Conservation (phyloP, 208 protist species). For the Crithidia brevicula region DNA sequence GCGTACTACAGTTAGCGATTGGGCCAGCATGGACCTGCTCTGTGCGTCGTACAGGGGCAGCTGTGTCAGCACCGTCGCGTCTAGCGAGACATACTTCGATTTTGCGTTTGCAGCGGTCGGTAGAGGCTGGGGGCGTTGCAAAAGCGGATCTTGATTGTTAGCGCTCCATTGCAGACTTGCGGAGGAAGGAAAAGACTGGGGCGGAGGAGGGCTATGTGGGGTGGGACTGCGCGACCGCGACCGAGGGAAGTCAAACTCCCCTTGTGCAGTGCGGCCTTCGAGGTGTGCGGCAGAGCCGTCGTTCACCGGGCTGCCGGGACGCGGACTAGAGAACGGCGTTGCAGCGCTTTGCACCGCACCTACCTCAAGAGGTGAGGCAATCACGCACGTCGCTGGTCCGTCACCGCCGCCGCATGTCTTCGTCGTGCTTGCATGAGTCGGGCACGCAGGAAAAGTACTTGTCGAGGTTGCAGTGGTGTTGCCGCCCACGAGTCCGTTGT, state of each 20-base stretch:
- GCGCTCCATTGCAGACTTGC: neutral
- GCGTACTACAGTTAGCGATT: slow-evolving; percentile 31
- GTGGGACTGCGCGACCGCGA: slow-evolving; percentile 14
- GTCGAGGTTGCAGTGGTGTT: too few relatives aligned
- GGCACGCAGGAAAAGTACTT: too few relatives aligned
- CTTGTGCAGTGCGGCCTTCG: slow-evolving; percentile 27
- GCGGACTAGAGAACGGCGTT: neutral
- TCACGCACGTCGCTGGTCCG: neutral
- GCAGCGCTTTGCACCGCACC: neutral
- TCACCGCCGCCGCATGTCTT: too few relatives aligned
- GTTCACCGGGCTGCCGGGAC: neutral
- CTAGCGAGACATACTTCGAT: slow-evolving; percentile 16
- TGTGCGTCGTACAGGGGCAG: slow-evolving; percentile 19
- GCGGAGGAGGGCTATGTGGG: neutral
- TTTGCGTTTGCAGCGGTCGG: neutral
- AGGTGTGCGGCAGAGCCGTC: neutral
- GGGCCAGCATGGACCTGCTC: neutral
- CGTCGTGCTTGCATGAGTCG: too few relatives aligned
- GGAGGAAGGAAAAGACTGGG: neutral
- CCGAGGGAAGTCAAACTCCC: slow-evolving; percentile 24
- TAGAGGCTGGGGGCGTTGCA: too few relatives aligned
- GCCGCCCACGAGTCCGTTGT: too few relatives aligned
- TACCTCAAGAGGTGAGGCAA: neutral
- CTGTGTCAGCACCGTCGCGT: slow-evolving; percentile 25
- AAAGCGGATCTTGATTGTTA: neutral